These are phyloP conservation scores for Psilocybe cyanescens DNA, from an alignment of 768 basidiomycete species.

Conservation along the genomic window DNA sequence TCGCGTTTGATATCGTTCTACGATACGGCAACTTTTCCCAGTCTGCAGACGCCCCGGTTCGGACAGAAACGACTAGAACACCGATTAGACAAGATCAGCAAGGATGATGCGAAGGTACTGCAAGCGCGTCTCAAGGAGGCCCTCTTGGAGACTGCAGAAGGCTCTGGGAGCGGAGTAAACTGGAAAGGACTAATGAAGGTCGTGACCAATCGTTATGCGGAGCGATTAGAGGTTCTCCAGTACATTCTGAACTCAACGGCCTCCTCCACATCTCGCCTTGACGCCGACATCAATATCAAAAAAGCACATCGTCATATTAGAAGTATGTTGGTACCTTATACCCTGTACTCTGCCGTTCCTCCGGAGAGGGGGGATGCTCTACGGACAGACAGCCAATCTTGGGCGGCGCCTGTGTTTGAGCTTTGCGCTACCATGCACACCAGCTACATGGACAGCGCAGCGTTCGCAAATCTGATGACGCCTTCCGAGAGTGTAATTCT, in stretches of 20 bases:
- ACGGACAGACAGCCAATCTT: slow-evolving; percentile 15
- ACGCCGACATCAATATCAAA: slow-evolving; percentile 15
- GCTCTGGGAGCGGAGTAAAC: slow-evolving; percentile 37
- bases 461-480: slow-evolving; percentile 22
- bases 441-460: slow-evolving; percentile 18
- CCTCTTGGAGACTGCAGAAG: slow-evolving; percentile 19
- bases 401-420: slow-evolving; percentile 39
- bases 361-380: background rate
- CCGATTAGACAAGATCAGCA: slow-evolving; percentile 34
- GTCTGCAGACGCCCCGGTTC: slow-evolving; percentile 33
- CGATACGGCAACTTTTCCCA: slow-evolving; percentile 40
- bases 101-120: slow-evolving; percentile 28
- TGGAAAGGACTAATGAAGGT: slow-evolving; percentile 44
- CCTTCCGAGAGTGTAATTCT: slow-evolving; percentile 34
- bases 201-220: slow-evolving; percentile 44
- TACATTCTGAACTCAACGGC: slow-evolving; percentile 34
- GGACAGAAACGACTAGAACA: slow-evolving; percentile 38
- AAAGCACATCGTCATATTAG: slow-evolving; percentile 30
- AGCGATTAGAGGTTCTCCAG: slow-evolving; percentile 42
- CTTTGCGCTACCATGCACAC: slow-evolving; percentile 39
- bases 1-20: slow-evolving; percentile 46
- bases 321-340: slow-evolving; percentile 36
- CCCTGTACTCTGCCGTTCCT: slow-evolving; percentile 25
- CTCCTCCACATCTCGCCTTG: slow-evolving; percentile 8
- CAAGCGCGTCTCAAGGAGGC: slow-evolving; percentile 29